Conservation (phyloP, 2,329 filamentous ascomycete genomes). For the Oidium heveae region DNA sequence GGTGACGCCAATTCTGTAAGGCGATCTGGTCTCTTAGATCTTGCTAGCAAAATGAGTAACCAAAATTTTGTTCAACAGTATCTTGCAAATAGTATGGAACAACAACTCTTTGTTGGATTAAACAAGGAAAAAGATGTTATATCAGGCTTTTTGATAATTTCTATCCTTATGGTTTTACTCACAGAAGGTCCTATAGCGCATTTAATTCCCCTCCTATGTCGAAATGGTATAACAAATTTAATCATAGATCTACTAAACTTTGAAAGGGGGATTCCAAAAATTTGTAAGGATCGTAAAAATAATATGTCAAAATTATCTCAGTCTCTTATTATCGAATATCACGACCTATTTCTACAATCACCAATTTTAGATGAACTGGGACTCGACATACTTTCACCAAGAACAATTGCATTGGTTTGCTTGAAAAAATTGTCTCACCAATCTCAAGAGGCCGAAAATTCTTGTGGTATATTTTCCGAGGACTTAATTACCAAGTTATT, state of each 20-base stretch:
- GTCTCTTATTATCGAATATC: slow-evolving; percentile 27
- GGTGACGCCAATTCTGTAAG: slow-evolving; percentile 23
- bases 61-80: slow-evolving; percentile 44
- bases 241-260: slow-evolving; percentile 28
- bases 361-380: slow-evolving; percentile 32
- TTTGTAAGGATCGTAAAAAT: slow-evolving; percentile 37
- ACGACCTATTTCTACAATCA: slow-evolving; percentile 24
- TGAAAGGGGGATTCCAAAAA: slow-evolving; percentile 27
- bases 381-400: slow-evolving; percentile 30
- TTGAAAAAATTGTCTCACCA: slow-evolving; percentile 31
- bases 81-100: slow-evolving; percentile 46
- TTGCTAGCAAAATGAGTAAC: slow-evolving; percentile 31
- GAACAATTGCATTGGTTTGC: slow-evolving; percentile 35
- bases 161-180: slow-evolving; percentile 36
- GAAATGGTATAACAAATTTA: slow-evolving; percentile 27
- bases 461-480: slow-evolving; percentile 23
- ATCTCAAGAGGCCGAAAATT: slow-evolving; percentile 22
- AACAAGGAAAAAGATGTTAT: slow-evolving; percentile 32
- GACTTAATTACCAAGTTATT: slow-evolving; percentile 25
- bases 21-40: slow-evolving; percentile 31
- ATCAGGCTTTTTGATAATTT: slow-evolving; percentile 36
- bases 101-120: slow-evolving; percentile 37
- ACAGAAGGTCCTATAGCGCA: slow-evolving; percentile 33
- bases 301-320: slow-evolving; percentile 45
- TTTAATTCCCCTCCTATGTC: slow-evolving; percentile 28